Evolutionary conservation across 768 basidiomycete genomes (phyloP), one percentile per base, ranked within the genome.

Genomic region (Amylocystis lapponica): DNA sequence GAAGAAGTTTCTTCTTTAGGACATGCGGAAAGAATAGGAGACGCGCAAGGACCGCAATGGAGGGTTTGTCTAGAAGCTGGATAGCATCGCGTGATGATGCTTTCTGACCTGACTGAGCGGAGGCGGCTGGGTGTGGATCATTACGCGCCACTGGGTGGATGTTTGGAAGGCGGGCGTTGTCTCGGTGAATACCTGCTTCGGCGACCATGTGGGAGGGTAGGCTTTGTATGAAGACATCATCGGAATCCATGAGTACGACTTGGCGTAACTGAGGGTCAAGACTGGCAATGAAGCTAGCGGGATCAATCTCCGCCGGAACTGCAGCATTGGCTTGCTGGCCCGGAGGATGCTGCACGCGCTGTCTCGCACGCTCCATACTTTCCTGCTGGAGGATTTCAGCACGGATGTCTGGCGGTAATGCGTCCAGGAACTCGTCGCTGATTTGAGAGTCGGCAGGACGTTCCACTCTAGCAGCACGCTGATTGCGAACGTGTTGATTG

Each of bases 351-450:
- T 66, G 64, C 4, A 49, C 61, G 17, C 67, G 59, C 26, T 79
- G 75, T n/a, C 84, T 71, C 20, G 83, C 71, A 43, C 83, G 81
- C 54, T 97, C 93, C 43, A 86, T 64, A 3, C 85, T 81, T 65
- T 98, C 95, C 65, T 97, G 93, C 59, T 96, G 91, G 19, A 99
- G 79, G 36, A 99, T 92, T 60, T 99, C 96, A 1, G 92, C 93
- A 19, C 96, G 86, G 43, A 99, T 88, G 55, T 96, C 94, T 3
- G 94, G 89, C 3, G 96, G 96, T 4, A 98, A 71, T 1, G 96
- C 96, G 53, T 97, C 89, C 35, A 99, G 75, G 66, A 99, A 99
- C 66, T 99, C 96, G 2, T 83, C 61, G 63, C 88, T 95, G 63
- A 99, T 94, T 56, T 88, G 84, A 0, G 91, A 91, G 53, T 91